Evolutionary conservation across 2,329 filamentous ascomycete species (phyloP), one percentile per base, ranked within the genome.

Genomic region (Cladosporium colombiae): DNA sequence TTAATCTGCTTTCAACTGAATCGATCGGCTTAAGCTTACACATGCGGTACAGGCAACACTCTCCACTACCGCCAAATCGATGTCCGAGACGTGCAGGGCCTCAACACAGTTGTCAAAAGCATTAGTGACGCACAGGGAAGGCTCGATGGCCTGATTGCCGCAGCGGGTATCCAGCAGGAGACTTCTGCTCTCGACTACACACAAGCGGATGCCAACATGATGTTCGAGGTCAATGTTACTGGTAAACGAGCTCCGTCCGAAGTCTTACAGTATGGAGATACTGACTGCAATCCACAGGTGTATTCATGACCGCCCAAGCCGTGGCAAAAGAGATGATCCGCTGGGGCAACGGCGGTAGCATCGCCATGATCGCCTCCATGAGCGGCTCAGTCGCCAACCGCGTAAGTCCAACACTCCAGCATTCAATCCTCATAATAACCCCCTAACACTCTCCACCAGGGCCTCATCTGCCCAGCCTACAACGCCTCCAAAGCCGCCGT

Each of bases 161-260:
- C 88, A 0, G 89, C 89, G 0, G 89, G 88, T 1, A 91, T 92
- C 72, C 91, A 96, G 79, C 90, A 96, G 78, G 92, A 96, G 79
- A 92, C 88, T 0, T 80, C 91, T 0, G 92, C 93, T 1, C 82
- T 97, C 64, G 92, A 96, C 58, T 96, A 96, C 76, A 82, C 82
- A 1, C 81, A 83, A 62, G 83, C 86, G 73, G 86, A 88, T 70
- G 82, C 84, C 64, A 87, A 88, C 70, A 82, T 79, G 65, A 88
- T 89, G 85, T 84, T 88, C 68, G 84, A 86, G 70, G 79, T 87
- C 69, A 87, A 87, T 70, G 63, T 67, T 13, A 65, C 64, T 11
- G 52, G 52, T 55, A 10, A 29, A 18, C 7, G 14, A 27, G 6
- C 25, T 53, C 10, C 18, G 18, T 2, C 18, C 18, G 2, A 1